Percentiles rank a stretch among this genome's conserved stretches.
phyloP scores from a whole-genome alignment of 2,329 filamentous ascomycete genomes.

The Fusarium nematophilum region DNA sequence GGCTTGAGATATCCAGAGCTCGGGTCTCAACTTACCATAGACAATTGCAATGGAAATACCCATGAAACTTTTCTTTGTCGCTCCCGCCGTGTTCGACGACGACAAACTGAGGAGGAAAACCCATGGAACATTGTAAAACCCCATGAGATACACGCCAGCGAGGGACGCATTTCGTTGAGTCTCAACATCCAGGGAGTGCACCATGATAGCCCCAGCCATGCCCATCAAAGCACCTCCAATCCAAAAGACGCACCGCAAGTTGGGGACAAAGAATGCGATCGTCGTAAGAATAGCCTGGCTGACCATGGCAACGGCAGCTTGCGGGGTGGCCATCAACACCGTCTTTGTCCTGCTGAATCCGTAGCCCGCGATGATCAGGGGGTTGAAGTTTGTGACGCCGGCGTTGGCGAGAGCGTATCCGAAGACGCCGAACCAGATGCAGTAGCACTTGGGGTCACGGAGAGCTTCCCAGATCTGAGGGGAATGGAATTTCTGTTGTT shows the following conservation, averaged over 20 bases:
- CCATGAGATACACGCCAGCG: slow-evolving; percentile 45
- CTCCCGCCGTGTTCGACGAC: slow-evolving; percentile 43
- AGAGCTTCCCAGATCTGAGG: slow-evolving; percentile 29
- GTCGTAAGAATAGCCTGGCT: slow-evolving; percentile 34
- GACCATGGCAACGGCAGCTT: slow-evolving; percentile 46
- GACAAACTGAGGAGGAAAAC: slow-evolving; percentile 43
- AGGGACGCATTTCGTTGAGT: slow-evolving; percentile 39
- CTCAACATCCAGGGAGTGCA: slow-evolving; percentile 34
- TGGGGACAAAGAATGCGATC: slow-evolving; percentile 40
- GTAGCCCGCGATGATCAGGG: slow-evolving; percentile 68
- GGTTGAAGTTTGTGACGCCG: slow-evolving; percentile 72
- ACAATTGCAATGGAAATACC: slow-evolving; percentile 40
- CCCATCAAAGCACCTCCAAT: slow-evolving; percentile 34
- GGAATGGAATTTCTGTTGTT: slow-evolving; percentile 21
- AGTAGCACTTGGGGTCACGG: slow-evolving; percentile 29
- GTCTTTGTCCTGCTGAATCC: slow-evolving; percentile 44
- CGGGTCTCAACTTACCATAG: slow-evolving; percentile 38
- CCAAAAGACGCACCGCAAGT: slow-evolving; percentile 47
- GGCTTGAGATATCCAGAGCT: too few relatives aligned
- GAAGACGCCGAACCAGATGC: slow-evolving; percentile 48
- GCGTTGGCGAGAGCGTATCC: slow-evolving; percentile 75
- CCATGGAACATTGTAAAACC: slow-evolving; percentile 46
- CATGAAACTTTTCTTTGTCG: slow-evolving; percentile 45
- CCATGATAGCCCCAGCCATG: slow-evolving; percentile 40
- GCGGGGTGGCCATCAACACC: slow-evolving; percentile 45